These are phyloP conservation scores for Phytophthora aleatoria DNA, from an alignment of 352 stramenopile species.

Conservation along the genomic window DNA sequence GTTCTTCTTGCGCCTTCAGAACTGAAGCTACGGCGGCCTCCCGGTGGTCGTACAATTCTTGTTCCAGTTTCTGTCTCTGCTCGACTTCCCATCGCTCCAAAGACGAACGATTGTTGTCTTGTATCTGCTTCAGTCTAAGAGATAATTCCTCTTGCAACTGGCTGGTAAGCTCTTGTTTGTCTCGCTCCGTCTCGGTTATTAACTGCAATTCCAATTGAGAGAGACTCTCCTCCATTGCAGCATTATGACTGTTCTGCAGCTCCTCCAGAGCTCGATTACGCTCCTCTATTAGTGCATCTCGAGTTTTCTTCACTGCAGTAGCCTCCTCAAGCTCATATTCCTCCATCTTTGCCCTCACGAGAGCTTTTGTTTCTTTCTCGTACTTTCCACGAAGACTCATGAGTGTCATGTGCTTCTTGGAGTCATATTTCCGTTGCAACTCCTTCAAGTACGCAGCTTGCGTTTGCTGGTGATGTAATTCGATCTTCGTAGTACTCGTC, in stretches of 20 bases:
- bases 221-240: conserved; percentile 43
- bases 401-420: conserved; percentile 60
- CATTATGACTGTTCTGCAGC: conserved; percentile 41
- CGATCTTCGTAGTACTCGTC: conserved; percentile 29
- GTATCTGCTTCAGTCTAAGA: conserved; percentile 33
- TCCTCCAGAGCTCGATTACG: conserved; percentile 41
- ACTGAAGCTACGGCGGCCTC: conserved; percentile 41
- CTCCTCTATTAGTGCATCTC: conserved; percentile 35
- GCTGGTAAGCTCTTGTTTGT: conserved; percentile 37
- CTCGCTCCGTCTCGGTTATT: conserved; percentile 37
- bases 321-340: conserved; percentile 51
- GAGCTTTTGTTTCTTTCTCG: conserved; percentile 55
- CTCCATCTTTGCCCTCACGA: conserved; percentile 49
- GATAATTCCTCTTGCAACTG: conserved; percentile 48
- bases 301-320: conserved; percentile 32
- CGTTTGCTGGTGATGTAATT: conserved; percentile 40
- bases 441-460: conserved; percentile 51
- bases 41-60: conserved; percentile 46
- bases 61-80: conserved; percentile 48
- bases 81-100: conserved; percentile 50
- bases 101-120: conserved; percentile 33
- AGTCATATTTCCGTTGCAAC: conserved; percentile 66
- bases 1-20: conserved; percentile 51
- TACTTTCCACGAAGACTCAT: conserved; percentile 52
- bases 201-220: conserved; percentile 45